Base-by-base conservation (phyloP, 2,329 filamentous ascomycete genomes). In the Microascus cirrosus region DNA sequence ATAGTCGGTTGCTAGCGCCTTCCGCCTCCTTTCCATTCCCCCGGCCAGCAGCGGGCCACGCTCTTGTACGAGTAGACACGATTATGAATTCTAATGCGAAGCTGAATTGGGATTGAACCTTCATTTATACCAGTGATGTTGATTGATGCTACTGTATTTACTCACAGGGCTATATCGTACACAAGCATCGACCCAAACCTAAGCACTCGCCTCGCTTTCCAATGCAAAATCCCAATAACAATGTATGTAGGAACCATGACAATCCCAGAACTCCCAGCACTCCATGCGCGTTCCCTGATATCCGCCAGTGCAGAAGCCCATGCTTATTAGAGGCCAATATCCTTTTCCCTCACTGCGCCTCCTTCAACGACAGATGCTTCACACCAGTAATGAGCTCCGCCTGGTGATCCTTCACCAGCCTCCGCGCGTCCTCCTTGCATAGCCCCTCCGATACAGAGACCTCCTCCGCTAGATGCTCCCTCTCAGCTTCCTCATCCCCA, bases 401-500 rank as follows among this genome's bases (percentile, higher is more conserved):
- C 20, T 57, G 59, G 15, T 61, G 54, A 39, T 62, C 61, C 45
- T 56, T 45, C 24, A 50, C 28, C 22, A 58, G 54, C 45, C 58
- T 53, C 3, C 55, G 50, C 24, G 56, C 42, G 36, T 58, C 48
- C 52, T 59, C 54, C 7, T 24, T 20, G 22, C 45, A 24, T 24
- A 56, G 32, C 20, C 54, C 53, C 50, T 58, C 61, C 13, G 59
- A 45, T 18, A 59, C 57, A 11, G 60, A 59, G 18, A 34, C 42
- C 32, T 56, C 55, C 3, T 57, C 36, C 20, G 39, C 55, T 8
- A 58, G 45, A 2, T 60, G 58, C 15, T 75, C 75, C 34, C 67
- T 70, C 60, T 71, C 69, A 34, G 69, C 69, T 22, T 71, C 76
- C 34, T 77, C 76, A 15, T 77, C 74, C 3, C 74, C 67, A 8